These are phyloP conservation scores for Chloranthus sessilifolius DNA, from an alignment of 164 flowering plant species.

Conservation along the genomic window DNA sequence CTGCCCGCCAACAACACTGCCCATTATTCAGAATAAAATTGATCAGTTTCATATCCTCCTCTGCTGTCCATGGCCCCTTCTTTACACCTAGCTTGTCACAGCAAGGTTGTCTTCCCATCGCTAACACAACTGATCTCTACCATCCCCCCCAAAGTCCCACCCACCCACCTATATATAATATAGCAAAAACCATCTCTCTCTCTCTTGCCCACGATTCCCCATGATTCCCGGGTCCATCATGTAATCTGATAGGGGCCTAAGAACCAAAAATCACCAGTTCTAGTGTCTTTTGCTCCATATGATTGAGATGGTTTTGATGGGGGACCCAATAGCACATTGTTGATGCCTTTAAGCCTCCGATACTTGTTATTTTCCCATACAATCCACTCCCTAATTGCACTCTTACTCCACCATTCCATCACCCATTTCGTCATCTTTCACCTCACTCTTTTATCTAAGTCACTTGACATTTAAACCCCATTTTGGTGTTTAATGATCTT, in stretches of 20 bases:
- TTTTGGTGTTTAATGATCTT: too few species aligned
- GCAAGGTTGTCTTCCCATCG: constrained; percentile 90
- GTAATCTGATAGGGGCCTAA: constrained; percentile 45
- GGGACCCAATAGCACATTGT: constrained; percentile 6
- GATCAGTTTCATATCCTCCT: constrained; percentile 90
- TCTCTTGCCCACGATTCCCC: constrained; percentile 12
- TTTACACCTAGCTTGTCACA: constrained; percentile 91
- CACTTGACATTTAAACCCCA: too few species aligned
- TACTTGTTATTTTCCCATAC: background rate
- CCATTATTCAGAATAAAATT: constrained; percentile 83
- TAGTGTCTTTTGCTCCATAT: constrained; percentile 20
- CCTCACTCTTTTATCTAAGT: too few species aligned
- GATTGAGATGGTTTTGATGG: constrained; percentile 30
- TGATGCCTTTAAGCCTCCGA: background rate
- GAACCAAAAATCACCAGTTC: constrained; percentile 44
- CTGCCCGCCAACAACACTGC: constrained; percentile 92
- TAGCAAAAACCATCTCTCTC: constrained; percentile 3
- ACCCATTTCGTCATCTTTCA: constrained; percentile 39
- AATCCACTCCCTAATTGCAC: constrained; percentile 18
- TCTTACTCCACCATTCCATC: constrained; percentile 51
- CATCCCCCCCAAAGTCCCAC: constrained; percentile 21
- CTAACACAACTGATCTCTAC: constrained; percentile 1
- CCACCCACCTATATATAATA: constrained; percentile 45
- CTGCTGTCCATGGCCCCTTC: constrained; percentile 98
- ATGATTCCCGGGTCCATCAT: constrained; percentile 27